phyloP scores from a whole-genome alignment of 306 rosid genomes.

The Citrullus colocynthis region DNA sequence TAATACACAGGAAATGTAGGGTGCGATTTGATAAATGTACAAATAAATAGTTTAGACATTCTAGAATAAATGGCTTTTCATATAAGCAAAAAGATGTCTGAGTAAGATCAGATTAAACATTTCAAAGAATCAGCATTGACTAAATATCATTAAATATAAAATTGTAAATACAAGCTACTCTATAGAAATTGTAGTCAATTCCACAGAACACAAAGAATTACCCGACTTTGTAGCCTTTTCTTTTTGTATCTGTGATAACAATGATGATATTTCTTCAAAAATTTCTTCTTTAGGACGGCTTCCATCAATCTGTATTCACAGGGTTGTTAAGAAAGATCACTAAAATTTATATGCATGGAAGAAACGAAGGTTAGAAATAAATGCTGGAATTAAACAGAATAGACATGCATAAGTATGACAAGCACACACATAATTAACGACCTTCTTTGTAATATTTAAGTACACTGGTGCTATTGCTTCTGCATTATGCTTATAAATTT shows the following conservation, averaged over 20 bases:
- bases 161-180: not conserved
- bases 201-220: not conserved
- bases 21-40: constrained; percentile 2
- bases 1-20: constrained; percentile 18
- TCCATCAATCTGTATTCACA: constrained; percentile 57
- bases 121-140: not conserved
- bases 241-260: constrained; percentile 40
- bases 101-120: not conserved
- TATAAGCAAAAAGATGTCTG: not conserved
- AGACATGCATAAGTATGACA: not conserved
- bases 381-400: not conserved
- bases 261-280: constrained; percentile 56
- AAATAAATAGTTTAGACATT: not conserved
- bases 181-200: not conserved
- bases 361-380: constrained; percentile 1
- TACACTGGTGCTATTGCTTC: constrained; percentile 56
- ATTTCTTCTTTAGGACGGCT: constrained; percentile 52
- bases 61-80: not conserved
- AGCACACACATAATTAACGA: constrained; percentile 6
- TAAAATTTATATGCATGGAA: not conserved
- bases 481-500: constrained; percentile 69
- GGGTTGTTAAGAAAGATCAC: not conserved
- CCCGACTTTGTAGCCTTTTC: constrained; percentile 38
- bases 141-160: not conserved
- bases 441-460: constrained; percentile 56